Evolutionary conservation across 176 grass and related monocot genomes (phyloP).

Genomic region (Lolium perenne): DNA sequence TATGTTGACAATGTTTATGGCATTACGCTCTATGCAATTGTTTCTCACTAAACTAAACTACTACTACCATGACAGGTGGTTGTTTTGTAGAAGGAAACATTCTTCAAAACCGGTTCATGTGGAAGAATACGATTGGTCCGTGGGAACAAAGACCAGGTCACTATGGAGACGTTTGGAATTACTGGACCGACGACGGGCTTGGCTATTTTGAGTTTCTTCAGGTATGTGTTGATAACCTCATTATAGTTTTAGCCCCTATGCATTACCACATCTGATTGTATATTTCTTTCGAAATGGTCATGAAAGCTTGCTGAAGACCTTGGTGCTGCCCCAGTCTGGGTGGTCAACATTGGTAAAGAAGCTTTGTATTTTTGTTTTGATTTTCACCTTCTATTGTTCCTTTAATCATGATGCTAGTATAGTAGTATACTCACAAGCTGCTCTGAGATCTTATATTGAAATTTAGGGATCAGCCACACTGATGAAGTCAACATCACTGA

Average conservation of each 20-base stretch:
- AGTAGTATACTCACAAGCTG: too few species aligned
- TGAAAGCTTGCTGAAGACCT: conserved; percentile 76
- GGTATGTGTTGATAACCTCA: background rate
- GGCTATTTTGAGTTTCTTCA: background rate
- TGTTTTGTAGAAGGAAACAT: background rate
- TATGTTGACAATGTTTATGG: too few species aligned
- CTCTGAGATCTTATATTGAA: background rate
- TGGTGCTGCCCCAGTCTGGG: conserved; percentile 39
- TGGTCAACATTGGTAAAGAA: too few species aligned
- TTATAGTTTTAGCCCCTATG: too few species aligned
- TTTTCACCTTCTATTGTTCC: too few species aligned
- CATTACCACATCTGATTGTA: background rate
- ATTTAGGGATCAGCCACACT: conserved; percentile 62
- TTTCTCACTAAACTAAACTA: too few species aligned
- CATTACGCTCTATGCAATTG: too few species aligned
- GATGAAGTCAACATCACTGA: conserved; percentile 42
- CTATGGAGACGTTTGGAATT: background rate
- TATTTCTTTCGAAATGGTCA: background rate
- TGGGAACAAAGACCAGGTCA: background rate
- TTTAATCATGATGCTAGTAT: too few species aligned
- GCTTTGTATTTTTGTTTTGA: too few species aligned
- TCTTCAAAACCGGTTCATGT: background rate
- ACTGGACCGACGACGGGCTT: background rate
- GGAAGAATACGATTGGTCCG: background rate
- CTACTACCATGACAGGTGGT: background rate